Base-by-base conservation (phyloP, 2,329 filamentous ascomycete genomes). In the Penicillium nordicum region DNA sequence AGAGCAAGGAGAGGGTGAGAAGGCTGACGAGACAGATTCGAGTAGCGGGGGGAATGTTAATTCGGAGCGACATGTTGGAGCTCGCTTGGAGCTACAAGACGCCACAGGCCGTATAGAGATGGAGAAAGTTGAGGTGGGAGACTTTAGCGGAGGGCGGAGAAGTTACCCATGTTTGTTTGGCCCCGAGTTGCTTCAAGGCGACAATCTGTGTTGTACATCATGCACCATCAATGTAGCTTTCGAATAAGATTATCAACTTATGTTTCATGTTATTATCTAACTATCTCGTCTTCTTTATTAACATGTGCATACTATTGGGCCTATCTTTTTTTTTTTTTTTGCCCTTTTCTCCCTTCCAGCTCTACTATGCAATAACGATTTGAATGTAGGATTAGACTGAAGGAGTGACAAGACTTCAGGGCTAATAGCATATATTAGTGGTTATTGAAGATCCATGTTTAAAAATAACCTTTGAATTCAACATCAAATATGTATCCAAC, bases 21-120 rank as follows among this genome's bases (percentile, higher is more conserved):
- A 96, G 83, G 58, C 82, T 82, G 69, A 89, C 84, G 67, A 99
- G 87, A 54, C 93, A 82, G 66, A 84, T 85, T 62, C 94, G 88
- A 46, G 94, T 97, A 65, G 96, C 85, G 30, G 94, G 93, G 58
- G 94, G 94, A 61, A 97, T 88, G 71, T 95, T 97, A 77, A 97
- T 83, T 79, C 93, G 88, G 52, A 87, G 82, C 68, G 89, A 83
- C 91, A 96, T 84, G 61, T 68, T 88, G 71, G 46, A 55, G 52
- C 52, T 55, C 52, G 48, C 45, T 37, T 41, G 45, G 52, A 55
- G 52, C 52, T 44, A 29, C 52, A 50, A 42, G 25, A 53, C 42
- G 42, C 50, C 40, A 46, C 36, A 32, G 51, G 32, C 40, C 40
- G 50, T 52, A 34, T 52, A 34, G 23, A 50, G 45, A 49, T 54